phyloP scores from a whole-genome alignment of 768 basidiomycete genomes.

The Pholiota microspora region DNA sequence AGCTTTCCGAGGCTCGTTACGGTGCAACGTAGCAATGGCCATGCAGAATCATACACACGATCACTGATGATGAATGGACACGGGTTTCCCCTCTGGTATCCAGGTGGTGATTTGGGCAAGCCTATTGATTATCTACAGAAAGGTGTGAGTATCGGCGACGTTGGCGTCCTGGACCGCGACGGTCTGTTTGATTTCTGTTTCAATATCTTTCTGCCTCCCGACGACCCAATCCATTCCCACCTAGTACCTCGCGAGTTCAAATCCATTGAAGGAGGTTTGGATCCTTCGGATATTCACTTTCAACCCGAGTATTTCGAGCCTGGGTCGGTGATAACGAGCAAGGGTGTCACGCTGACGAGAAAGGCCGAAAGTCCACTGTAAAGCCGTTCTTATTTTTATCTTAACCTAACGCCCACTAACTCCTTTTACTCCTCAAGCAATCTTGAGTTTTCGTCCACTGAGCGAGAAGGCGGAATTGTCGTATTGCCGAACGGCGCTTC shows the following conservation, averaged over 20 bases:
- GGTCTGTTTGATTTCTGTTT: slow-evolving; percentile 12
- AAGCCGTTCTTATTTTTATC: not conserved
- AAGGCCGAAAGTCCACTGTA: not conserved
- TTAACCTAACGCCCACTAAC: not conserved
- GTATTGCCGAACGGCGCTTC: slow-evolving; percentile 1
- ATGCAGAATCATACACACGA: slow-evolving; percentile 3
- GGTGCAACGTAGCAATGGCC: not conserved
- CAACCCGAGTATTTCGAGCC: not conserved
- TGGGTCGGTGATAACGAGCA: slow-evolving; percentile 1
- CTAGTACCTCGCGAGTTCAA: not conserved
- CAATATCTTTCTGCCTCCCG: slow-evolving; percentile 11
- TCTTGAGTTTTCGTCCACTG: not conserved
- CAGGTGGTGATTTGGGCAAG: not conserved
- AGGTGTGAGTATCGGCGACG: slow-evolving; percentile 12
- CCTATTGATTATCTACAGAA: not conserved
- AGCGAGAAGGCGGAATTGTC: not conserved
- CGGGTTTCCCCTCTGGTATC: slow-evolving; percentile 11
- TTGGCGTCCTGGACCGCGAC: slow-evolving; percentile 4
- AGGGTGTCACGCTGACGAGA: not conserved
- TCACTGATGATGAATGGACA: slow-evolving; percentile 8
- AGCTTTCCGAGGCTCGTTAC: not conserved
- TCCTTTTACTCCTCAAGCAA: not conserved
- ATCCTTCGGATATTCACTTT: not conserved
- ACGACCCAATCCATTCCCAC: slow-evolving; percentile 7
- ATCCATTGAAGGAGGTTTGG: not conserved